phyloP scores from a whole-genome alignment of 352 stramenopile species.

The Blastocystis sp. region DNA sequence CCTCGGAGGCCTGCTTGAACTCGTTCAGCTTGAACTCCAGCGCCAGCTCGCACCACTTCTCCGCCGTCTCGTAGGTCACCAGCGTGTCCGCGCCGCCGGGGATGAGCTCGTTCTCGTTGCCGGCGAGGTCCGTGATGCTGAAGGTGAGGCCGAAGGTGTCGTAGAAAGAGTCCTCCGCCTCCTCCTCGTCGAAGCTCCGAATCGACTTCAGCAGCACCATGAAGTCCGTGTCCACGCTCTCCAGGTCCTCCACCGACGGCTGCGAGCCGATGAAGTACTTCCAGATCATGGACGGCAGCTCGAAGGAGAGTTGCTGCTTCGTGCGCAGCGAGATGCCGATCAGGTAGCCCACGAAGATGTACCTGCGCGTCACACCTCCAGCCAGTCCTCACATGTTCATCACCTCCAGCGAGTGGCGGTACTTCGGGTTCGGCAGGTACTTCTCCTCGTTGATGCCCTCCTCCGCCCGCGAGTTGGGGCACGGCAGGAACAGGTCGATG shows the following conservation, averaged over 20 bases:
- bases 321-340: conserved; percentile 83
- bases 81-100: conserved; percentile 71
- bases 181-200: conserved; percentile 77
- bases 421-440: conserved; percentile 84
- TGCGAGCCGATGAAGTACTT: conserved; percentile 80
- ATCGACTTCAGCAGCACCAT: conserved; percentile 83
- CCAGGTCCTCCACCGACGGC: conserved; percentile 79
- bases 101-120: conserved; percentile 75
- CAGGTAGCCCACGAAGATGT: conserved; percentile 86
- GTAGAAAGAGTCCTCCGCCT: conserved; percentile 80
- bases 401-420: conserved; percentile 55
- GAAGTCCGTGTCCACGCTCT: conserved; percentile 80
- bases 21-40: conserved; percentile 75
- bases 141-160: conserved; percentile 86
- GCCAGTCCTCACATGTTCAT: conserved; percentile 73
- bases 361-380: conserved; percentile 76
- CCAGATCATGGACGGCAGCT: conserved; percentile 83
- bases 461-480: conserved; percentile 83
- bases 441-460: conserved; percentile 83
- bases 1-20: conserved; percentile 75
- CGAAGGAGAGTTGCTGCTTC: conserved; percentile 83
- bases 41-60: conserved; percentile 73
- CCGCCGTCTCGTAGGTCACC: conserved; percentile 74
- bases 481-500: conserved; percentile 81
- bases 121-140: conserved; percentile 82